Conservation (phyloP, 371 early-diverging fungal genomes). For the Actinomucor elegans region DNA sequence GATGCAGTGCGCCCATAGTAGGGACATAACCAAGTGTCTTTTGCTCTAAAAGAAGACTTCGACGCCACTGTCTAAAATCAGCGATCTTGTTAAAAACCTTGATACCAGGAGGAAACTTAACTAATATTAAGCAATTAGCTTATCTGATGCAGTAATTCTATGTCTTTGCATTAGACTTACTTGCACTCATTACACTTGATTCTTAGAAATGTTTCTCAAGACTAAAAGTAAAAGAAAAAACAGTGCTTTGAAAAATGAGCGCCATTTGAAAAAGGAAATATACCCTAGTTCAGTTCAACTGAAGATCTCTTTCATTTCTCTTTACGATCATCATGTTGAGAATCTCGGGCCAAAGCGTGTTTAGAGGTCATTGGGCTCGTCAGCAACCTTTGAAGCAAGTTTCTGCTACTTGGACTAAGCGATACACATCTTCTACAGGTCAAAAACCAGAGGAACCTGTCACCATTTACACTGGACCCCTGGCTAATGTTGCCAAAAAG, state of each 20-base stretch:
- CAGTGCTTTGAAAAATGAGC: no score
- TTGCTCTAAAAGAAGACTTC: conserved; percentile 42
- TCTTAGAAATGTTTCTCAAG: no score
- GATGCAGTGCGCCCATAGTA: conserved; percentile 93
- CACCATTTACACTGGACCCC: conserved; percentile 57
- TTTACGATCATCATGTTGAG: conserved; percentile 21
- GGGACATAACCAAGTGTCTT: conserved; percentile 76
- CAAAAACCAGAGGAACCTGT: conserved; percentile 12
- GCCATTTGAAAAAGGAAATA: no score
- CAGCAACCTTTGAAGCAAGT: not conserved
- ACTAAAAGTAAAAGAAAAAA: no score
- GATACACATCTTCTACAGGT: not conserved
- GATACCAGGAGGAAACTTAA: conserved; percentile 48
- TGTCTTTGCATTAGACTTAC: not conserved
- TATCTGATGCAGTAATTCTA: not conserved
- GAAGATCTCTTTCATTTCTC: no score
- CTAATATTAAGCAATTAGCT: conserved; percentile 7
- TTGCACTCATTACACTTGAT: conserved; percentile 9
- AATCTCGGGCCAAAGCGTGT: not conserved
- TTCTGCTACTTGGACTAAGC: not conserved
- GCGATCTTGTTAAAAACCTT: conserved; percentile 63
- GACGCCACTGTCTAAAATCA: conserved; percentile 68
- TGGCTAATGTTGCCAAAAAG: conserved; percentile 58
- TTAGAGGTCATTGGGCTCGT: not conserved
- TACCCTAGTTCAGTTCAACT: no score